These are phyloP conservation scores for Echria macrotheca DNA, from an alignment of 495 filamentous ascomycete species.

Conservation along the genomic window DNA sequence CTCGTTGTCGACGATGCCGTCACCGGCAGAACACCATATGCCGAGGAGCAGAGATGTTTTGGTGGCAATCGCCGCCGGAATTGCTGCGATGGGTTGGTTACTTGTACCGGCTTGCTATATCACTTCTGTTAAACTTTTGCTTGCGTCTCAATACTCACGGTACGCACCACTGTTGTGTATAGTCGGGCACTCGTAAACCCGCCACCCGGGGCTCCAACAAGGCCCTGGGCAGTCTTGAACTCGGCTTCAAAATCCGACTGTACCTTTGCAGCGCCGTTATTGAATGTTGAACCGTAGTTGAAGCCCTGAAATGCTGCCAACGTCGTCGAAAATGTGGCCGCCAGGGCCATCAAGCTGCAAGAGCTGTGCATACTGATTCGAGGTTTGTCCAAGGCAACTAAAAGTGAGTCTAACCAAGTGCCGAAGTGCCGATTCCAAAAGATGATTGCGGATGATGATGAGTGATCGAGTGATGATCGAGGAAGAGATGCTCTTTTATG, in stretches of 20 bases:
- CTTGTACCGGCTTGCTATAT: constrained; percentile 47
- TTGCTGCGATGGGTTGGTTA: constrained; percentile 57
- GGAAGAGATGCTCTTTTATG: too few species aligned
- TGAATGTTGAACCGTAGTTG: constrained; percentile 69
- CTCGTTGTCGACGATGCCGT: constrained; percentile 59
- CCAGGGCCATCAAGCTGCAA: constrained; percentile 26
- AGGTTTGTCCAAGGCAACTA: too few species aligned
- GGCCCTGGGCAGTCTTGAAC: constrained; percentile 64
- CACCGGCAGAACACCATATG: constrained; percentile 69
- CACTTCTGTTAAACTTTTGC: too few species aligned
- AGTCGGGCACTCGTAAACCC: constrained; percentile 63
- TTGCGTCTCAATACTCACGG: too few species aligned
- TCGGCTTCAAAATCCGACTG: constrained; percentile 63
- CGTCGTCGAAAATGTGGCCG: constrained; percentile 24
- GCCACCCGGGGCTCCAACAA: constrained; percentile 58
- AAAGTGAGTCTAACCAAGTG: too few species aligned
- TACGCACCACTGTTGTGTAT: constrained; percentile 44
- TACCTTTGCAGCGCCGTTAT: constrained; percentile 53
- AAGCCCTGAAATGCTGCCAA: constrained; percentile 59
- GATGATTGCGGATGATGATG: too few species aligned
- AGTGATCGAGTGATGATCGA: too few species aligned
- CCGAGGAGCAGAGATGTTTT: constrained; percentile 69
- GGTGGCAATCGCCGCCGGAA: constrained; percentile 72
- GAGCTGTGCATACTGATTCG: constrained; percentile 25
- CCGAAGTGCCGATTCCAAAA: too few species aligned